These are phyloP conservation scores for Periconia sp. DNA, from an alignment of 2,329 filamentous ascomycete genomes.

Conservation along the genomic window DNA sequence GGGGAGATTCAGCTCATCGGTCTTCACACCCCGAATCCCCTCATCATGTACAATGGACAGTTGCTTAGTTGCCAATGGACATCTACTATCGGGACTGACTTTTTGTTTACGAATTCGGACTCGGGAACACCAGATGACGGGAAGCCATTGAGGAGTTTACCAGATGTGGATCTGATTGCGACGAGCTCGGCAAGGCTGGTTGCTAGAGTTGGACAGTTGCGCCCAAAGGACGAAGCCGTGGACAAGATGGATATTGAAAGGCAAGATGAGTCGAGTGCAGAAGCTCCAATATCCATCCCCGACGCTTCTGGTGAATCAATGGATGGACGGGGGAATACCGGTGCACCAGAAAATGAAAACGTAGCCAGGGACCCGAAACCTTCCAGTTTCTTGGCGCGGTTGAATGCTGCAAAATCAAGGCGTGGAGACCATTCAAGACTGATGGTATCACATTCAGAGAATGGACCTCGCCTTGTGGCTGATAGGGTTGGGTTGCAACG, in stretches of 20 bases:
- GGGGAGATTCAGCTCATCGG: constrained; percentile 76
- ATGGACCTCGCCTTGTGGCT: constrained; percentile 18
- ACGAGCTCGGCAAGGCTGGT: constrained; percentile 70
- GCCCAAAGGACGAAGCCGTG: constrained; percentile 34
- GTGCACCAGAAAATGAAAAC: neutral
- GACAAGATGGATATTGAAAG: constrained; percentile 7
- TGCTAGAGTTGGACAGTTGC: constrained; percentile 64
- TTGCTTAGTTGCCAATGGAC: constrained; percentile 82
- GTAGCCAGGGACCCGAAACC: constrained; percentile 16
- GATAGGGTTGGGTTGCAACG: constrained; percentile 1
- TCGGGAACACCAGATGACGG: constrained; percentile 17
- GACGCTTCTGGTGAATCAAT: neutral
- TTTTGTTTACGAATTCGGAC: constrained; percentile 62
- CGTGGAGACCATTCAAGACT: constrained; percentile 41
- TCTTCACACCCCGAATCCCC: constrained; percentile 72
- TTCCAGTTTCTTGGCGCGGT: constrained; percentile 42
- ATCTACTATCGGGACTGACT: constrained; percentile 79
- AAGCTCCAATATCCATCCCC: constrained; percentile 3
- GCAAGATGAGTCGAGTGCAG: constrained; percentile 1
- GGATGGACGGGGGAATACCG: constrained; percentile 1
- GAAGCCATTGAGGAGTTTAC: constrained; percentile 52
- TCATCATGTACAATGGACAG: constrained; percentile 77
- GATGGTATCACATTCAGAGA: constrained; percentile 13
- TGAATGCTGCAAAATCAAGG: constrained; percentile 46
- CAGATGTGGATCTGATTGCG: constrained; percentile 71